These are phyloP conservation scores for Diaporthe citri DNA, from an alignment of 2,329 filamentous ascomycete genomes.

Conservation along the genomic window DNA sequence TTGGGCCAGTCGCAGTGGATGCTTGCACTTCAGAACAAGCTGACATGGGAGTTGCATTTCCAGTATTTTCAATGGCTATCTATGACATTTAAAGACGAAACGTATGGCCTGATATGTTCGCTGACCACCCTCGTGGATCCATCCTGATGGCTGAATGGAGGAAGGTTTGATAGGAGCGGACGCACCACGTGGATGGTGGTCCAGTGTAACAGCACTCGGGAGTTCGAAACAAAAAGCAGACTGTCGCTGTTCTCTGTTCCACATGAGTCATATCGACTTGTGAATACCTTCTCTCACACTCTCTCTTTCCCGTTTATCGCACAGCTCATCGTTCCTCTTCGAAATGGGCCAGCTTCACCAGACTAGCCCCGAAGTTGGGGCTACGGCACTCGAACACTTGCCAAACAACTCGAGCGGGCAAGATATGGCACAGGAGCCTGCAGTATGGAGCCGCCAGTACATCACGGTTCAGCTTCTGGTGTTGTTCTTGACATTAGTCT, in stretches of 20 bases:
- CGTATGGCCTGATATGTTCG: neutral
- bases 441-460: neutral
- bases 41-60: neutral
- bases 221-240: neutral
- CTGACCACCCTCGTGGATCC: neutral
- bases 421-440: neutral
- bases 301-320: neutral
- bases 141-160: neutral
- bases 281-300: neutral
- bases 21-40: neutral
- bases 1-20: neutral
- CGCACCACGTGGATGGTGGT: neutral
- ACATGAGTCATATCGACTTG: neutral
- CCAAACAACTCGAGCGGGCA: neutral
- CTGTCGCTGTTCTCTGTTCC: neutral
- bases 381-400: neutral
- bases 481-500: neutral
- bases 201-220: neutral
- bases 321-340: neutral
- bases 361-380: neutral
- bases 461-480: neutral
- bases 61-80: neutral
- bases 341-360: neutral
- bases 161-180: neutral
- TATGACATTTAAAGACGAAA: neutral